phyloP scores from a whole-genome alignment of 2,329 filamentous ascomycete genomes.

The Pyrenochaeta sp. region DNA sequence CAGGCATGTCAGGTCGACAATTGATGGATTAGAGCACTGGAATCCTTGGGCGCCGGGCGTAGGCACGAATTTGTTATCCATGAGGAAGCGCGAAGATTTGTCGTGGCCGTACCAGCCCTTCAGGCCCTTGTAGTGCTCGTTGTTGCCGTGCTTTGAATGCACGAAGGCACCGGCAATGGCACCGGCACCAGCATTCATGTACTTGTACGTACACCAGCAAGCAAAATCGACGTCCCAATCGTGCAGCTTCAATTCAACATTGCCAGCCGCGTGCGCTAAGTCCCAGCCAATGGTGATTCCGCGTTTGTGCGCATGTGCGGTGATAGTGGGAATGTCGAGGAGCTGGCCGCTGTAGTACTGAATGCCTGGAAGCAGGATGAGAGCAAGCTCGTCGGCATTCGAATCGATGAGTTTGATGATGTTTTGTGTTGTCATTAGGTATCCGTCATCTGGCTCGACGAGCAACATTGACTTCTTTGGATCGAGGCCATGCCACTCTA shows the following conservation, averaged over 20 bases:
- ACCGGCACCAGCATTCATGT: slow-evolving; percentile 85
- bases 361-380: slow-evolving; percentile 83
- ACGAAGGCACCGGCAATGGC: slow-evolving; percentile 82
- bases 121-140: slow-evolving; percentile 71
- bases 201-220: slow-evolving; percentile 94
- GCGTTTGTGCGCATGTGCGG: slow-evolving; percentile 73
- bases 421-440: slow-evolving; percentile 71
- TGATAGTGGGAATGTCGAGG: slow-evolving; percentile 83
- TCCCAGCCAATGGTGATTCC: slow-evolving; percentile 85
- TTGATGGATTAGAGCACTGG: slow-evolving; percentile 84
- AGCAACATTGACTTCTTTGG: slow-evolving; percentile 74
- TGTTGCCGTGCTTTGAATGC: slow-evolving; percentile 74
- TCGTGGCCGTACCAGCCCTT: slow-evolving; percentile 89
- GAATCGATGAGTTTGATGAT: slow-evolving; percentile 77
- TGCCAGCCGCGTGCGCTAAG: slow-evolving; percentile 84
- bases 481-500: slow-evolving; percentile 74
- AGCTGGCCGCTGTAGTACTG: slow-evolving; percentile 92
- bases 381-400: slow-evolving; percentile 74
- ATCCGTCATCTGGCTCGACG: slow-evolving; percentile 68
- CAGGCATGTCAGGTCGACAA: slow-evolving; percentile 80
- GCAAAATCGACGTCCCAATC: slow-evolving; percentile 93
- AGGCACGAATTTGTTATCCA: slow-evolving; percentile 82
- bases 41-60: slow-evolving; percentile 80
- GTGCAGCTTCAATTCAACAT: slow-evolving; percentile 79
- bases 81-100: slow-evolving; percentile 78